These are phyloP conservation scores for Nemania sp. DNA, from an alignment of 2,329 filamentous ascomycete species.

Conservation along the genomic window DNA sequence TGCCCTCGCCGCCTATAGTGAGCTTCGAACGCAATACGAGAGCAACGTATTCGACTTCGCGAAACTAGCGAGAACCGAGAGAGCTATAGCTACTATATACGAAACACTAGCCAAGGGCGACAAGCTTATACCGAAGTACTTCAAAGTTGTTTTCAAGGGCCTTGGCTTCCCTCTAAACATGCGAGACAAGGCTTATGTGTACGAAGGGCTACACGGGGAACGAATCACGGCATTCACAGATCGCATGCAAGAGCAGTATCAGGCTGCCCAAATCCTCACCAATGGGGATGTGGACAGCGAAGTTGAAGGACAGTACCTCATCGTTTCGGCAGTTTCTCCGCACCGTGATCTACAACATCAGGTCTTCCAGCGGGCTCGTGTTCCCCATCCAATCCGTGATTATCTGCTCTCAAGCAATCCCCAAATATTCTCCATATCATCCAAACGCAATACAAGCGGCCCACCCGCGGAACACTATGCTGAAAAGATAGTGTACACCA, in stretches of 20 bases:
- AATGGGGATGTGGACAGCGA: slow-evolving; percentile 71
- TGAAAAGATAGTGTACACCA: slow-evolving; percentile 83
- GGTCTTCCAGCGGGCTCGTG: slow-evolving; percentile 85
- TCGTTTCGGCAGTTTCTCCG: slow-evolving; percentile 78
- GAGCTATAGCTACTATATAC: slow-evolving; percentile 90
- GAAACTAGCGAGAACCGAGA: slow-evolving; percentile 85
- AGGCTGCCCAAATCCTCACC: slow-evolving; percentile 78
- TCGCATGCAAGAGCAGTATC: slow-evolving; percentile 88
- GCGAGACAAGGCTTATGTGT: slow-evolving; percentile 89
- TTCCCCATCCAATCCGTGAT: slow-evolving; percentile 82
- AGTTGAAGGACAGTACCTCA: slow-evolving; percentile 86
- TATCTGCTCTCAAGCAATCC: slow-evolving; percentile 76
- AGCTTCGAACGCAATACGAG: slow-evolving; percentile 91
- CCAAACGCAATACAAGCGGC: slow-evolving; percentile 69
- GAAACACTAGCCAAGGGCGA: slow-evolving; percentile 85
- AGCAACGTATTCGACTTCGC: slow-evolving; percentile 86
- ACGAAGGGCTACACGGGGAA: slow-evolving; percentile 79
- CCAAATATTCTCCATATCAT: slow-evolving; percentile 76
- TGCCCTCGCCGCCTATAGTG: slow-evolving; percentile 83
- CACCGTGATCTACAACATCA: slow-evolving; percentile 81
- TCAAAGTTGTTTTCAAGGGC: slow-evolving; percentile 86
- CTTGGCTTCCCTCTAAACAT: slow-evolving; percentile 81
- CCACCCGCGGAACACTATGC: slow-evolving; percentile 73
- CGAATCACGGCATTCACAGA: slow-evolving; percentile 82
- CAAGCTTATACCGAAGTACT: slow-evolving; percentile 79